phyloP scores from a whole-genome alignment of 768 basidiomycete genomes.

The Phlebiopsis flavidoalba region DNA sequence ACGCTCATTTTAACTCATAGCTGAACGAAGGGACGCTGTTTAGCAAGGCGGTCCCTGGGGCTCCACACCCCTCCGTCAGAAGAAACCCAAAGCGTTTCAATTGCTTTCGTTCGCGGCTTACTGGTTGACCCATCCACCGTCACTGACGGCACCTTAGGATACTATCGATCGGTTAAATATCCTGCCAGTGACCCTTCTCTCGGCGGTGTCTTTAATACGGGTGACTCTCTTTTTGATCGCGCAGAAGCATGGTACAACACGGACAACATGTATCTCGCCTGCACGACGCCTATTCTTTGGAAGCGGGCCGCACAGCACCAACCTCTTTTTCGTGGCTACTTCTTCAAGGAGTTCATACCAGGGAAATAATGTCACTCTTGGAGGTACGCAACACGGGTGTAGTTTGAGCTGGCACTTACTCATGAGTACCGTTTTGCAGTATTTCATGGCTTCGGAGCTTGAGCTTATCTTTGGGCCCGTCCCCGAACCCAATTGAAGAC shows the following conservation, averaged over 20 bases:
- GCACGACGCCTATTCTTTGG: slow-evolving; percentile 44
- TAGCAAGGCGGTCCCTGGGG: slow-evolving; percentile 32
- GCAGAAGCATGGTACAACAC: slow-evolving; percentile 51
- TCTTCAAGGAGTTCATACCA: slow-evolving; percentile 49
- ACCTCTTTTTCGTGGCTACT: slow-evolving; percentile 46
- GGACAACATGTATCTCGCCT: slow-evolving; percentile 45
- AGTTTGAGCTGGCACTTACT: neutral
- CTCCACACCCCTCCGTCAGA: slow-evolving; percentile 31
- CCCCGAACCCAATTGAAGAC: slow-evolving; percentile 32
- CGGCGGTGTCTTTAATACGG: slow-evolving; percentile 49
- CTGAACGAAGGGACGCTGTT: slow-evolving; percentile 42
- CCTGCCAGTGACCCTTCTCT: slow-evolving; percentile 40
- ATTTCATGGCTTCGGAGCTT: slow-evolving; percentile 43
- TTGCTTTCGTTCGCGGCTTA: slow-evolving; percentile 37
- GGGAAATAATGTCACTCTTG: slow-evolving; percentile 39
- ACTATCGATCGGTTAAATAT: slow-evolving; percentile 33
- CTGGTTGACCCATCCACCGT: slow-evolving; percentile 46
- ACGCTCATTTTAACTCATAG: slow-evolving; percentile 10
- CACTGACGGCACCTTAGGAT: slow-evolving; percentile 32
- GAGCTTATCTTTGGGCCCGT: slow-evolving; percentile 41
- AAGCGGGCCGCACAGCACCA: slow-evolving; percentile 40
- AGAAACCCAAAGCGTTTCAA: slow-evolving; percentile 37
- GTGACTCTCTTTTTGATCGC: slow-evolving; percentile 50
- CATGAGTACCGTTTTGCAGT: slow-evolving; percentile 26
- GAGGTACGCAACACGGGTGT: slow-evolving; percentile 31